Base-by-base conservation (phyloP, 371 early-diverging fungal genomes). In the Circinella minor region DNA sequence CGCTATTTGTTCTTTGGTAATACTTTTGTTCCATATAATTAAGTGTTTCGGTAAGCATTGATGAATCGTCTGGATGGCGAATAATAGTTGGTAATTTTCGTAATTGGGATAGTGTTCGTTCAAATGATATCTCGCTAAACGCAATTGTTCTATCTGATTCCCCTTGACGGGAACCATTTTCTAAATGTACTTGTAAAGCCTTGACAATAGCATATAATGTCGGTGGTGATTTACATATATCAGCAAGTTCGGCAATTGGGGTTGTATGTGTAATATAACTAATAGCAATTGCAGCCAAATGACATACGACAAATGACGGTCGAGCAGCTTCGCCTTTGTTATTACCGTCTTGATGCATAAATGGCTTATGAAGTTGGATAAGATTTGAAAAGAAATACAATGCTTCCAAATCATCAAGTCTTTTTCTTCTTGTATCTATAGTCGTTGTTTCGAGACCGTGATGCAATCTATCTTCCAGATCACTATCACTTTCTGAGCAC, bases 111-210 rank as follows among this genome's bases (percentile, higher is more conserved):
- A 69, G 59, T 14, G 66, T 70, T 43, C 60, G 55, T 47, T 70
- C 71, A 61, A 70, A 70, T 36, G 43, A 57, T 20, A 71, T 66
- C 48, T 65, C 74, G 71, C 63, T 75, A 20, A 73, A 70, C 34
- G 71, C 67, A 37, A 70, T 71, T 27, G 61, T 68, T 17, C 70
- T 43, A 36, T 71, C 68, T 6, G 65, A 74, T 15, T 59, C 59
- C 8, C 39, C 59, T 11, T 72, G 61, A 39, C 46, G 70, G 0
- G 71, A 55, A 36, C 80, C 80, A 66, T 80, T 80, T 65, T 73
- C 72, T 10, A 82, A 64, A 65, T 83, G 83, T n/a, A 83, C 68
- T n/a, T 73, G 78, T 18, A 77, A 55, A 3, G 81, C 83, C 62
- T 74, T 76, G 8, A 80, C 70, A 8, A 83, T 61, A 36, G 77